A percentile compares a stretch with the other conserved stretches of the same genome.
Evolutionary conservation across 164 flowering plant species (phyloP).

Genomic region (Buxus sempervirens): DNA sequence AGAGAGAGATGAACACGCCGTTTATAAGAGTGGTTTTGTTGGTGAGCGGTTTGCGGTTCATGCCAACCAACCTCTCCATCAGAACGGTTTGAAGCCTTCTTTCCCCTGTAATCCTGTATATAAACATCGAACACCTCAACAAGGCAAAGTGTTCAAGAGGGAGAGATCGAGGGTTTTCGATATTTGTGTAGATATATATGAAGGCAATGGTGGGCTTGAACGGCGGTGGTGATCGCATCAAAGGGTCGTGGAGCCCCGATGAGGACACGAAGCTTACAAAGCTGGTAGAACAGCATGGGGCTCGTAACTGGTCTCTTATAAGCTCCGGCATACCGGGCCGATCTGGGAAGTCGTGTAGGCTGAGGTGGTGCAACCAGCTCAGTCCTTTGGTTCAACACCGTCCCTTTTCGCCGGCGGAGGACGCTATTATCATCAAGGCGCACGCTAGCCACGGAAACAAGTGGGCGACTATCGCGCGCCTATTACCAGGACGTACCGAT

Average conservation of each 20-base stretch:
- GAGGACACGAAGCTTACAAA: slow-evolving; percentile 47
- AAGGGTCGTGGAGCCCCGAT: slow-evolving; percentile 66
- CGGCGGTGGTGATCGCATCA: slow-evolving; percentile 28
- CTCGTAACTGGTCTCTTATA: slow-evolving; percentile 64
- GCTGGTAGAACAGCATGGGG: slow-evolving; percentile 57
- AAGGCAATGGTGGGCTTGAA: not conserved
- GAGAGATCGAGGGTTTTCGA: no score
- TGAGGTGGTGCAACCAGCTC: slow-evolving; percentile 83
- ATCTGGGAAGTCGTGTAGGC: slow-evolving; percentile 72
- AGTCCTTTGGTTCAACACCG: slow-evolving; percentile 67
- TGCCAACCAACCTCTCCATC: slow-evolving; percentile 22
- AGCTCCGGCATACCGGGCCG: slow-evolving; percentile 59
- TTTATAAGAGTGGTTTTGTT: slow-evolving; percentile 12
- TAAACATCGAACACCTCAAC: not conserved
- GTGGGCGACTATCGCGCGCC: slow-evolving; percentile 77
- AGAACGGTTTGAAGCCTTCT: slow-evolving; percentile 6
- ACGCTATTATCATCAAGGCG: slow-evolving; percentile 43
- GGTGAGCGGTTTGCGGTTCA: slow-evolving; percentile 46
- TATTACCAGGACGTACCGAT: slow-evolving; percentile 71
- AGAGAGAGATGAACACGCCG: not conserved
- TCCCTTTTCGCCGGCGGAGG: slow-evolving; percentile 60
- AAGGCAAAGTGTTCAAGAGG: no score
- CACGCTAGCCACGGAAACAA: slow-evolving; percentile 62
- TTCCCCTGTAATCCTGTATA: not conserved
- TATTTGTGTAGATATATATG: no score